Percentiles rank a stretch among this genome's conserved stretches.
Evolutionary conservation across 768 basidiomycete species (phyloP).

Genomic region (Agaricus blazei): DNA sequence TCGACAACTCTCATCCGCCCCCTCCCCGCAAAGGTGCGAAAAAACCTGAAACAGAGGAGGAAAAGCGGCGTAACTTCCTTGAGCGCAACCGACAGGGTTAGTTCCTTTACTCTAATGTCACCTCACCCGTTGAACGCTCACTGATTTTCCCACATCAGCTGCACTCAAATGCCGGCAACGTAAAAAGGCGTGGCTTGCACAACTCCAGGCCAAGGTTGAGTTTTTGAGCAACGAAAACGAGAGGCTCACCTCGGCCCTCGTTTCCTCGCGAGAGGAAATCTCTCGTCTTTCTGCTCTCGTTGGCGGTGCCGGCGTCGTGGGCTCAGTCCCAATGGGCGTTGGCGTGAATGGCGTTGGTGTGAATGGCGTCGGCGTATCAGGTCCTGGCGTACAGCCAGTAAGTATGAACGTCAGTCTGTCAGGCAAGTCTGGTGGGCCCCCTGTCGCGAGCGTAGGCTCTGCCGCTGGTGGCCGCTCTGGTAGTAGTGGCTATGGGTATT

Average conservation of each 20-base stretch:
- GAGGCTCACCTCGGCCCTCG: constrained; percentile 80
- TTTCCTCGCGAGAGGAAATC: constrained; percentile 88
- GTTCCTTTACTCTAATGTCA: constrained; percentile 14
- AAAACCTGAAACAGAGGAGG: constrained; percentile 95
- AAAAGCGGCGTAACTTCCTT: constrained; percentile 94
- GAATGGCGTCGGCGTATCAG: constrained; percentile 19
- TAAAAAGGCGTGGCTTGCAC: constrained; percentile 96
- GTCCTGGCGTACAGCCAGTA: constrained; percentile 34
- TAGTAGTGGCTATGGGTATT: constrained; percentile 25
- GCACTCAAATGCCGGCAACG: constrained; percentile 98
- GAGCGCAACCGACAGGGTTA: constrained; percentile 96
- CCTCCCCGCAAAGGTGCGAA: constrained; percentile 32
- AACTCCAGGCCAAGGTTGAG: constrained; percentile 92
- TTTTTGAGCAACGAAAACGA: constrained; percentile 92
- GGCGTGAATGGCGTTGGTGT: constrained; percentile 14
- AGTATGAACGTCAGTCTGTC: constrained; percentile 41
- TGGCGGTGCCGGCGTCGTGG: constrained; percentile 56
- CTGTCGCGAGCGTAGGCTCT: constrained; percentile 9
- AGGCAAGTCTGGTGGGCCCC: constrained; percentile 20
- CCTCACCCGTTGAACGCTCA: not conserved
- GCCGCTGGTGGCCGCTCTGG: constrained; percentile 16
- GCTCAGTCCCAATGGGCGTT: constrained; percentile 23
- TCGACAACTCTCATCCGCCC: constrained; percentile 20
- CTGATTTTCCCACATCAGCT: constrained; percentile 40
- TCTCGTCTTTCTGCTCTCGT: constrained; percentile 74